Percentiles rank a stretch among this genome's conserved stretches.
Evolutionary conservation across 2,329 filamentous ascomycete genomes (phyloP).

Genomic region (Ascochyta rabiei): DNA sequence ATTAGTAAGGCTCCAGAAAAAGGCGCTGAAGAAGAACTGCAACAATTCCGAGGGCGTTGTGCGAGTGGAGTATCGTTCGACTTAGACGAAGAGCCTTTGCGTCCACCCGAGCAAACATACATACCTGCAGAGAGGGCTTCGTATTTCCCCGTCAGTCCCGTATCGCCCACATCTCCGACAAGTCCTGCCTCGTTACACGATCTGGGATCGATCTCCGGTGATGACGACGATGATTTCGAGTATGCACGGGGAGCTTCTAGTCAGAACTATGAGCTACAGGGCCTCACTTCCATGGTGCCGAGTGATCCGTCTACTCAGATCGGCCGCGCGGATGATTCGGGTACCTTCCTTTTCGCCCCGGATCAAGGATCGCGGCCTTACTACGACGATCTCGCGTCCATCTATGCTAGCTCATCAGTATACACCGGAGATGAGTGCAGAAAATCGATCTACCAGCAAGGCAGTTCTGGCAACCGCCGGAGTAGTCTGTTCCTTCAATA

Average conservation of each 20-base stretch:
- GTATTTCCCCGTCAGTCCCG: conserved; percentile 26
- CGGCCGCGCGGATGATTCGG: conserved; percentile 20
- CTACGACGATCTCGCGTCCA: conserved; percentile 39
- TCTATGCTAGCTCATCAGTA: conserved; percentile 41
- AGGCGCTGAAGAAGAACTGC: conserved; percentile 29
- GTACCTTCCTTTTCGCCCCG: conserved; percentile 16
- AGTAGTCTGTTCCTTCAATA: conserved; percentile 31
- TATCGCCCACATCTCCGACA: conserved; percentile 26
- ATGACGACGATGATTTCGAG: conserved; percentile 17
- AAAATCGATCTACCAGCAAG: conserved; percentile 29
- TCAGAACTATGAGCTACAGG: not conserved
- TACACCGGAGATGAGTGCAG: conserved; percentile 35
- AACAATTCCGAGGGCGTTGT: conserved; percentile 25
- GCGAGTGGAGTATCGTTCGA: conserved; percentile 16
- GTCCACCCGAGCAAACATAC: conserved; percentile 28
- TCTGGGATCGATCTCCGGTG: conserved; percentile 9
- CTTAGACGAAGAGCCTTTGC: conserved; percentile 27
- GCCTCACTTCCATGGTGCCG: conserved; percentile 38
- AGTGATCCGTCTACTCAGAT: conserved; percentile 32
- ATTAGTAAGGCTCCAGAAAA: conserved; percentile 25
- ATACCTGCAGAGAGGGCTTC: conserved; percentile 20
- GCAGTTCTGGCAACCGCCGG: conserved; percentile 22
- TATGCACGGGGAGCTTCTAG: not conserved
- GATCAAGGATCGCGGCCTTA: conserved; percentile 25
- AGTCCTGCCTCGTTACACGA: conserved; percentile 14